Base-by-base conservation (phyloP, 2,329 filamentous ascomycete species). In the Cercospora sojina region DNA sequence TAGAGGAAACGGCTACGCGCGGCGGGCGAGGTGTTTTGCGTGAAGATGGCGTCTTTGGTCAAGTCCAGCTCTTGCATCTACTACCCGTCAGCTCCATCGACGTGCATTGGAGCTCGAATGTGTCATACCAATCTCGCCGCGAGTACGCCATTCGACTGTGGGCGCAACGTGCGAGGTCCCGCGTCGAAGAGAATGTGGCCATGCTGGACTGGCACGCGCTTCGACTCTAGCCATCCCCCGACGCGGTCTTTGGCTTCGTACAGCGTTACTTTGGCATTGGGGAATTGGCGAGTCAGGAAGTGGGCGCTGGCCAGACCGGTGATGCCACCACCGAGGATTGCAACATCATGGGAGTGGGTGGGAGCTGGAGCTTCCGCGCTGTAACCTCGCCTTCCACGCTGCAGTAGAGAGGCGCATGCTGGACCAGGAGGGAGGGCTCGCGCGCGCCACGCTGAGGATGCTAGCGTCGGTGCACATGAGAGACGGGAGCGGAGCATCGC, bases 161-260 rank as follows among this genome's bases (percentile, higher is more conserved):
- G 86, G 65, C 90, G 85, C 71, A 97, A 80, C 62, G 91, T 91
- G 73, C 94, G 86, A 23, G 95, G 91, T 0, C 94, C 95, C 71
- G 87, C 86, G 80, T 99, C 94, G 74, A 98, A 92, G 29, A 91
- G 79, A 35, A 97, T 85, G 58, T 84, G 79, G 23, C 84, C 83
- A 16, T 87, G 90, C 41, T 85, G 83, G 9, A 90, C 85, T 1
- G 86, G 78, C 12, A 91, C 83, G 59, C 80, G 81, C 70, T 89
- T 85, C 1, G 90, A 92, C 69, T 88, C 81, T 47, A 98, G 83
- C 93, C 93, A 98, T 55, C 95, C 95, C 51, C 95, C 95, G 0
- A 94, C 77, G 20, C 87, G 84, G 23, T 85, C 77, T 29, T 83
- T 85, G 20, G 85, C 85, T 77, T 99, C 95, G 78, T 92, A 97